Conservation (phyloP, 2,329 filamentous ascomycete species). For the Hypoxylon sp. region DNA sequence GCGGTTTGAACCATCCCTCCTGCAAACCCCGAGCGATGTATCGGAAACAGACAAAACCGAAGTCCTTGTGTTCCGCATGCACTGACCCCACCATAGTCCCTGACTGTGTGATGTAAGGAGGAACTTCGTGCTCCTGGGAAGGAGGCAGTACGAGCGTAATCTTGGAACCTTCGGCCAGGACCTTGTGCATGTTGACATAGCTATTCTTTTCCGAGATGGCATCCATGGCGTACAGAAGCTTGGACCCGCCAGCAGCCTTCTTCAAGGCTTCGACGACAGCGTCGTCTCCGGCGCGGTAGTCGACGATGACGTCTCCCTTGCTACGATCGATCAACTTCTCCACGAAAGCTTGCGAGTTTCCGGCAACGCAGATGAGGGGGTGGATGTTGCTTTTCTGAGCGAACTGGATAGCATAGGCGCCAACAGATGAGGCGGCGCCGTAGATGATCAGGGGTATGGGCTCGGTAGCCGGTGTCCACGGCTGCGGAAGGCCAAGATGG, state of each 20-base stretch:
- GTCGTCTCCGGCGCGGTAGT: slow-evolving; percentile 66
- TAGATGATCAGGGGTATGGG: slow-evolving; percentile 57
- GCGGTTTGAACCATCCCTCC: slow-evolving; percentile 52
- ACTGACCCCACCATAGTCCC: slow-evolving; percentile 36
- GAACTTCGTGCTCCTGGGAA: slow-evolving; percentile 44
- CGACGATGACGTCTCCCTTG: slow-evolving; percentile 65
- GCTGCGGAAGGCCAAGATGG: slow-evolving; percentile 55
- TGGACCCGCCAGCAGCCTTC: slow-evolving; percentile 49
- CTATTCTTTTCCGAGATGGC: slow-evolving; percentile 63
- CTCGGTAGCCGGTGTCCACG: slow-evolving; percentile 53
- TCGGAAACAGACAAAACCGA: slow-evolving; percentile 48
- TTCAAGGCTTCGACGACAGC: slow-evolving; percentile 54
- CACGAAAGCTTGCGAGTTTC: slow-evolving; percentile 59
- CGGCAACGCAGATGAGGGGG: slow-evolving; percentile 68
- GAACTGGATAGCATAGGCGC: slow-evolving; percentile 65
- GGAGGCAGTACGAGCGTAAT: slow-evolving; percentile 51
- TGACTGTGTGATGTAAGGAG: slow-evolving; percentile 33
- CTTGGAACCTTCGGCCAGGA: slow-evolving; percentile 50
- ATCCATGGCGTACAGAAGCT: slow-evolving; percentile 63
- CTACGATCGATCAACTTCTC: slow-evolving; percentile 58
- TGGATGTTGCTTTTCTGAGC: slow-evolving; percentile 63
- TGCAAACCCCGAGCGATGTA: slow-evolving; percentile 47
- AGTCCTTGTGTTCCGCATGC: slow-evolving; percentile 39
- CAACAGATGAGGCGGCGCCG: slow-evolving; percentile 63
- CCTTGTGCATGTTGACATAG: slow-evolving; percentile 53